Evolutionary conservation across 1,284 basidiomycete species (phyloP).

Genomic region (Austroboletus novae-zelandiae): DNA sequence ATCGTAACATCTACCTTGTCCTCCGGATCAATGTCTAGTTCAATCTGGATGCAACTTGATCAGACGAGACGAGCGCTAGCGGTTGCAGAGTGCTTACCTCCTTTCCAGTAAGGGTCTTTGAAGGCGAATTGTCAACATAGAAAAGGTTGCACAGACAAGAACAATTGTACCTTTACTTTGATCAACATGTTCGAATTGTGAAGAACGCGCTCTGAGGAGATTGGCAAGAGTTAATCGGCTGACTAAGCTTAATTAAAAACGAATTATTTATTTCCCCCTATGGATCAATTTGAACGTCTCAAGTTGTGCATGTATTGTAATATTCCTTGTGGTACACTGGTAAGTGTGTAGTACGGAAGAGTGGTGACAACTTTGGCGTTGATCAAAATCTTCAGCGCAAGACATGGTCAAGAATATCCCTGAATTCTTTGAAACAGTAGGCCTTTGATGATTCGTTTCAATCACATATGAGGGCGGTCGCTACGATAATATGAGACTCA

Average conservation of each 20-base stretch:
- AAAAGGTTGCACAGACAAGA: not conserved
- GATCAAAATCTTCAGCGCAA: no score
- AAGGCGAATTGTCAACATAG: not conserved
- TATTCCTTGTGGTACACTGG: no score
- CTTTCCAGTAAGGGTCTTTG: conserved; percentile 88
- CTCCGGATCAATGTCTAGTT: conserved; percentile 92
- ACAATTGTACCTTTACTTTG: conserved; percentile 21
- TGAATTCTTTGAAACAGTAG: no score
- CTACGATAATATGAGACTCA: no score
- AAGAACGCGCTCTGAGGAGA: not conserved
- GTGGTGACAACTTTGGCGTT: no score
- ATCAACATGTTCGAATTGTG: conserved; percentile 23
- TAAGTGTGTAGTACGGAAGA: no score
- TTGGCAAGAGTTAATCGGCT: conserved; percentile 6
- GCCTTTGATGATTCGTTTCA: no score
- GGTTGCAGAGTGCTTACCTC: conserved; percentile 57
- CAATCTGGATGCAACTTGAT: conserved; percentile 58
- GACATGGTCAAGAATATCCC: no score
- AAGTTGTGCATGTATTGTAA: no score
- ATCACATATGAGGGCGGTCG: no score
- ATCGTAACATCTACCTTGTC: conserved; percentile 65
- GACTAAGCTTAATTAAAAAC: conserved; percentile 11
- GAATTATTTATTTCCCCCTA: no score
- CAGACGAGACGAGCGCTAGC: conserved; percentile 2
- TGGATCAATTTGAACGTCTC: no score